Evolutionary conservation across 129 eudicot genomes (phyloP), one percentile per base, ranked within the genome.

Genomic region (Erigeron canadensis): DNA sequence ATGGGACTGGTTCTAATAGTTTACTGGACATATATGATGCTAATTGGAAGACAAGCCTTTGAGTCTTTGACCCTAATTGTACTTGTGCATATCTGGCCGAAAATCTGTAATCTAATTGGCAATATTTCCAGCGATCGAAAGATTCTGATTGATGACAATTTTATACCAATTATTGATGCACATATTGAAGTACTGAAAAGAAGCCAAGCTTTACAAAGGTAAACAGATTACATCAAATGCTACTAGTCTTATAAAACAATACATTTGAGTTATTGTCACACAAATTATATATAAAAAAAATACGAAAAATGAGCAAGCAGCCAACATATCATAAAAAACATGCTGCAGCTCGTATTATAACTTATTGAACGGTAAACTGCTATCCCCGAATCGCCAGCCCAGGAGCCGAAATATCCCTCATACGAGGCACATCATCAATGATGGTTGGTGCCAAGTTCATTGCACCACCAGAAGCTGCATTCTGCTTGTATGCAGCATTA

Each of bases 401-500:
- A 0, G 84, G 87, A 46, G 81, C 54, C 7, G 70, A n/a, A 0
- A 65, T 34, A 65, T 81, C 87, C 51, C 77, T 75, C 71, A 63
- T 77, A 63, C 81, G 47, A 1, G 89, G 87, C 64, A 82, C 8
- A n/a, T 53, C 78, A 9, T 81, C 87, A 0, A 81, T 78, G 7
- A 79, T 77, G 15, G 62, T 76, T 2, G 80, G 23, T 2, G 66
- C 71, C 67, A 79, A 43, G 45, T 75, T 83, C 28, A 56, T 80
- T 19, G 65, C 77, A 13, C 81, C 76, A 23, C 63, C 71, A 10
- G 83, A 11, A 7, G 71, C 59, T 10, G n/a, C 37, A 12, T 76
- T 74, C 55, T 82, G 66, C 75, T 87, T 89, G 60, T 94, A 94
- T 9, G 93, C 93, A 3, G 92, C 86, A 17, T 90, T 86, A 65